Percentiles rank a stretch among this genome's conserved stretches.
phyloP scores from a whole-genome alignment of 1,284 basidiomycete species.

The Pterula multifida region DNA sequence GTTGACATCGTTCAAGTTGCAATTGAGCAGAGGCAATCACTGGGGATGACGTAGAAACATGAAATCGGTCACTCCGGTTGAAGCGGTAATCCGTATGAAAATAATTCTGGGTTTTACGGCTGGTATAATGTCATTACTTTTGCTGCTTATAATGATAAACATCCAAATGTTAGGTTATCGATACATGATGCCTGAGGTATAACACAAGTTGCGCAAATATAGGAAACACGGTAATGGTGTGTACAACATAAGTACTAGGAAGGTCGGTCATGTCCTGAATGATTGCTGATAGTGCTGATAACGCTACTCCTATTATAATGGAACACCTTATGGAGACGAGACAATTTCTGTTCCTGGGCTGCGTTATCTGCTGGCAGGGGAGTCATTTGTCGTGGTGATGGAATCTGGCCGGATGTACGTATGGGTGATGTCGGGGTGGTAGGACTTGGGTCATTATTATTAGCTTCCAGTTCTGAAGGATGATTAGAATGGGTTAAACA shows the following conservation, averaged over 20 bases:
- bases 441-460: constrained; percentile 25
- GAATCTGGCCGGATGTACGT: constrained; percentile 13
- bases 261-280: constrained; percentile 27
- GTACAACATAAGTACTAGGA: constrained; percentile 11
- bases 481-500: constrained; percentile 3
- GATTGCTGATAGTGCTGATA: constrained; percentile 49
- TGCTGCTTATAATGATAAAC: neutral
- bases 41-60: neutral
- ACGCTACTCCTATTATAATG: constrained; percentile 34
- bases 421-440: constrained; percentile 16
- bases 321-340: constrained; percentile 67
- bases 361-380: constrained; percentile 19
- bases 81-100: neutral
- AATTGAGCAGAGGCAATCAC: neutral
- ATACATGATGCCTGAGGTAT: neutral
- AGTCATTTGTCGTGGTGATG: constrained; percentile 17
- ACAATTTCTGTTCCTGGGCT: constrained; percentile 50
- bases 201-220: neutral
- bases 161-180: neutral
- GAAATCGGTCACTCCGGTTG: neutral
- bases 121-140: neutral
- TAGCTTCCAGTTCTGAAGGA: constrained; percentile 54
- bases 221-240: neutral
- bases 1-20: constrained; percentile 14
- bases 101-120: neutral